Evolutionary conservation across 768 basidiomycete species (phyloP), one percentile per base, ranked within the genome.

Genomic region (Termitomyces sp.): DNA sequence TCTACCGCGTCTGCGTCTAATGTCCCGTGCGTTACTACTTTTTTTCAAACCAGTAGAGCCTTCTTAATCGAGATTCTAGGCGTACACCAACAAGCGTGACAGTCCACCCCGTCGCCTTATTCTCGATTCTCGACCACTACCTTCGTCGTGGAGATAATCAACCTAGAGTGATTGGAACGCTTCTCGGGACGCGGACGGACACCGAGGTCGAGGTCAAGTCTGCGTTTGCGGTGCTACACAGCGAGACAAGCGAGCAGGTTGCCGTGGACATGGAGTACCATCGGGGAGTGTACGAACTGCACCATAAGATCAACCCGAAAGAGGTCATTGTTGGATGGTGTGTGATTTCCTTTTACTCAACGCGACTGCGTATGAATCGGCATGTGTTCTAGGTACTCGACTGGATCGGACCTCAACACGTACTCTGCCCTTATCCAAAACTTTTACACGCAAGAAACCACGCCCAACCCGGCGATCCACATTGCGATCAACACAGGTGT

Each of bases 201-300:
- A 76, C 78, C 50, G 78, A 83, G 56, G 75, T 98, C 59, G 88
- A 91, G 63, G 85, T 97, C 60, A 81, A 85, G 55, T 88, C 85
- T 49, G 83, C 91, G 14, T 98, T 97, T 67, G 94, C 93, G 19
- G 93, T 98, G 30, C 80, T 95, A 43, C 94, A 98, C 71, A 89
- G 85, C 67, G 92, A 96, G 75, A 91, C 89, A 28, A 85, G 84
- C 67, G 91, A 96, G 66, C 92, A 94, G 72, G 91, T 96, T 42
- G 93, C 92, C 4, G 90, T 98, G 58, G 95, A 98, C 68, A 93
- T 94, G 86, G 94, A 96, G 50, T 97, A 98, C 72, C 94, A 95
- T 68, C 85, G 87, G 62, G 83, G 86, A 41, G 93, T 98, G 89
- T 91, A 90, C 65, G 94, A 98, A 59, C 78, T 98, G 50, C 85